Evolutionary conservation across 2,329 filamentous ascomycete genomes (phyloP).

Genomic region (Monilinia aucupariae): DNA sequence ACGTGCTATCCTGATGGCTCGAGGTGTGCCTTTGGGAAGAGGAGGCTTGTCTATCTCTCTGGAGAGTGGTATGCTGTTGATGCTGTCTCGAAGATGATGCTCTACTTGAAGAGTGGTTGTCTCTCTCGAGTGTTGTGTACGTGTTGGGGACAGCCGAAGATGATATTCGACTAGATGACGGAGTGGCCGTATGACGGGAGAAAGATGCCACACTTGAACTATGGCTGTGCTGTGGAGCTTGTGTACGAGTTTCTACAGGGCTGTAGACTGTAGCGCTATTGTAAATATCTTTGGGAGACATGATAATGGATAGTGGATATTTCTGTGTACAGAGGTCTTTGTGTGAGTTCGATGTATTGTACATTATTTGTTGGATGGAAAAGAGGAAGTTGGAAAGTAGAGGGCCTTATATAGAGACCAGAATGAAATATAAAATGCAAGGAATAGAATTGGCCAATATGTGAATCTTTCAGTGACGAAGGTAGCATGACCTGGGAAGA

Average conservation of each 20-base stretch:
- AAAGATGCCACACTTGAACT: background rate
- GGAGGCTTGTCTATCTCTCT: constrained; percentile 2
- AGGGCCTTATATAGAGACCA: background rate
- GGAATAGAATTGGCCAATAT: background rate
- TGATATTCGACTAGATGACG: background rate
- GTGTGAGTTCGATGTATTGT: background rate
- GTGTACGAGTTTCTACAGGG: background rate
- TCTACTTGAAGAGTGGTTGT: background rate
- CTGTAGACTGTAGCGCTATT: background rate
- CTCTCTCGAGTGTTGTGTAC: background rate
- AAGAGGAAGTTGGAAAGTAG: background rate
- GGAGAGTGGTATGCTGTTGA: background rate
- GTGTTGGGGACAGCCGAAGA: background rate
- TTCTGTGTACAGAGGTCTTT: background rate
- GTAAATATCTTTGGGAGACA: constrained; percentile 13
- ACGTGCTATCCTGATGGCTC: background rate
- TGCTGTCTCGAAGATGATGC: background rate
- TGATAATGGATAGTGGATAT: background rate
- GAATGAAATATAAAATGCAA: too few relatives aligned
- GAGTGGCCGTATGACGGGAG: background rate
- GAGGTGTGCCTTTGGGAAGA: background rate
- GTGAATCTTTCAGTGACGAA: background rate
- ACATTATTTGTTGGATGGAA: background rate
- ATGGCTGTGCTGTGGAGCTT: background rate
- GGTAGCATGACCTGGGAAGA: background rate